These are phyloP conservation scores for Colletotrichum sp. DNA, from an alignment of 2,329 filamentous ascomycete species.

Conservation along the genomic window DNA sequence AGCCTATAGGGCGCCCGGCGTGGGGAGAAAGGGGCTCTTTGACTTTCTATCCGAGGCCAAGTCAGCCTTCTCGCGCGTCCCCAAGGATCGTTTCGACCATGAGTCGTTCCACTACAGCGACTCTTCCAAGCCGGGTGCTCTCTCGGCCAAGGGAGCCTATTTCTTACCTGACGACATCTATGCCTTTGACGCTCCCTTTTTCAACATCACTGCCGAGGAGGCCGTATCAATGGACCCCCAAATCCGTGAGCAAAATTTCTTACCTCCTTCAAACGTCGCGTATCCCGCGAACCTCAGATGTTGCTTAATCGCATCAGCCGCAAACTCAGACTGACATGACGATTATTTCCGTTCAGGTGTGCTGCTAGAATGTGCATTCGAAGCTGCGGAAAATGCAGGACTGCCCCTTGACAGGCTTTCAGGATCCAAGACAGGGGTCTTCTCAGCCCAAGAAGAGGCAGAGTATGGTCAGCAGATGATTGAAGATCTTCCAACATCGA, in stretches of 20 bases:
- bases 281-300: background rate
- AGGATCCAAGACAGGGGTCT: background rate
- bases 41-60: background rate
- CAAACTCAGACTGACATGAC: background rate
- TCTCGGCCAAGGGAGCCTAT: background rate
- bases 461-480: background rate
- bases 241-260: accelerated
- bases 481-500: background rate
- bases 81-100: background rate
- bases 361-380: background rate
- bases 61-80: background rate
- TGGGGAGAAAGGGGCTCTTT: background rate
- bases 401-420: background rate
- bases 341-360: background rate
- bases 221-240: background rate
- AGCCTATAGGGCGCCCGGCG: background rate
- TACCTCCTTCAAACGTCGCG: accelerated
- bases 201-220: background rate
- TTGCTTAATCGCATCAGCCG: background rate
- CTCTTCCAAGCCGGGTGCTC: background rate
- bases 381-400: background rate
- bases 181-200: background rate
- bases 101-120: background rate
- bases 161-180: background rate
- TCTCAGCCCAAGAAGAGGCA: background rate